A percentile compares a stretch with the other conserved stretches of the same genome.
These are phyloP conservation scores for Gynochthodes officinalis DNA, from an alignment of 257 asterid genomes.

Conservation along the genomic window DNA sequence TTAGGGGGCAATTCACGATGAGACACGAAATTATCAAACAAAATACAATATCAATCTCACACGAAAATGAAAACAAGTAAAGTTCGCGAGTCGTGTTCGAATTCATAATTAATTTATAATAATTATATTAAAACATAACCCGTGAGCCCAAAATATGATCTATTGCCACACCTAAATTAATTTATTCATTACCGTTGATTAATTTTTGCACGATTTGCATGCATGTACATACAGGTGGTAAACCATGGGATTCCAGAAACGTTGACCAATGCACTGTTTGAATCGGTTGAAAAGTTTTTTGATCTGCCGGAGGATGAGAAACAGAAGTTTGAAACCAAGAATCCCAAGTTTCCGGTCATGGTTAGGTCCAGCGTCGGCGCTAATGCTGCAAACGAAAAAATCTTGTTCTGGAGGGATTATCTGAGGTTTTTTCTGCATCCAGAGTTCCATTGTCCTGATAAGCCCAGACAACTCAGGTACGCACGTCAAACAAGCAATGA, in stretches of 20 bases:
- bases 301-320: conserved; percentile 62
- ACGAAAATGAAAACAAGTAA: no score
- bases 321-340: conserved; percentile 38
- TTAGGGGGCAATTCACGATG: no score
- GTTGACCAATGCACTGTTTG: conserved; percentile 37
- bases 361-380: conserved; percentile 73
- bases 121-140: no score
- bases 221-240: conserved; percentile 43
- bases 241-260: conserved; percentile 69
- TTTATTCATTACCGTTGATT: no score
- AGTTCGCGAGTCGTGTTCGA: no score
- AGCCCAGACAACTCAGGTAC: conserved; percentile 61
- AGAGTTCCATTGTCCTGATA: conserved; percentile 45
- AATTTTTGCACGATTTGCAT: no score
- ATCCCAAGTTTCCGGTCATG: conserved; percentile 43
- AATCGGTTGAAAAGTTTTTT: conserved; percentile 50
- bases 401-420: conserved; percentile 73
- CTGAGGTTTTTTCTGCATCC: conserved; percentile 72
- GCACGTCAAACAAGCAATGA: no score
- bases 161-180: no score
- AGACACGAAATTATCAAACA: no score
- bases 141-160: no score
- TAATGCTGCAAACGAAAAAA: conserved; percentile 41
- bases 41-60: no score
- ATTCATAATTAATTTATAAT: no score